A percentile compares a stretch with the other conserved stretches of the same genome.
Evolutionary conservation across 176 grass and related monocot genomes (phyloP).

Genomic region (Hyparrhenia diplandra): DNA sequence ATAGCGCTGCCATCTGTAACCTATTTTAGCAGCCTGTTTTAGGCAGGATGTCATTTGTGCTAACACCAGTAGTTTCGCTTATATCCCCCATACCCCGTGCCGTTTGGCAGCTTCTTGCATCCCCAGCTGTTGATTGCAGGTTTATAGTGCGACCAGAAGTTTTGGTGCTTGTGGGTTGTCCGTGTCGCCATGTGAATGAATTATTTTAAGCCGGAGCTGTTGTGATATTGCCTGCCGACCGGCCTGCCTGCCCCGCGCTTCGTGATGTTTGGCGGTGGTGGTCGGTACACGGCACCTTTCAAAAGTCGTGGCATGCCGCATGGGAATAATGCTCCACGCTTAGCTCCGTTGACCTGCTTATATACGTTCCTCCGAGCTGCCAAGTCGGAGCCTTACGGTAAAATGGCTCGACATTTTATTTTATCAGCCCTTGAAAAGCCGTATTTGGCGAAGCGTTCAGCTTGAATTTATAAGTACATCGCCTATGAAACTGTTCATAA

Average conservation of each 20-base stretch:
- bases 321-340: background rate
- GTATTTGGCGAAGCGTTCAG: background rate
- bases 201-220: background rate
- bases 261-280: conserved; percentile 1
- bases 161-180: conserved; percentile 14
- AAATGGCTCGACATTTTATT: too few relatives aligned
- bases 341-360: conserved; percentile 6
- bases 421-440: background rate
- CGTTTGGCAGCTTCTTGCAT: conserved; percentile 4
- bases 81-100: background rate
- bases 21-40: background rate
- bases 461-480: background rate
- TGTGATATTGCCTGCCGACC: background rate
- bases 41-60: background rate
- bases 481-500: background rate
- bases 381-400: background rate
- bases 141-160: background rate
- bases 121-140: background rate
- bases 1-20: background rate
- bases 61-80: background rate
- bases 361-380: background rate
- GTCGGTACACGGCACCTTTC: conserved; percentile 19
- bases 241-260: background rate
- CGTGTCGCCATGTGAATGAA: background rate
- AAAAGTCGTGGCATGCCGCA: background rate